Conservation (phyloP, 1,284 basidiomycete species). For the Malassezia equina region DNA sequence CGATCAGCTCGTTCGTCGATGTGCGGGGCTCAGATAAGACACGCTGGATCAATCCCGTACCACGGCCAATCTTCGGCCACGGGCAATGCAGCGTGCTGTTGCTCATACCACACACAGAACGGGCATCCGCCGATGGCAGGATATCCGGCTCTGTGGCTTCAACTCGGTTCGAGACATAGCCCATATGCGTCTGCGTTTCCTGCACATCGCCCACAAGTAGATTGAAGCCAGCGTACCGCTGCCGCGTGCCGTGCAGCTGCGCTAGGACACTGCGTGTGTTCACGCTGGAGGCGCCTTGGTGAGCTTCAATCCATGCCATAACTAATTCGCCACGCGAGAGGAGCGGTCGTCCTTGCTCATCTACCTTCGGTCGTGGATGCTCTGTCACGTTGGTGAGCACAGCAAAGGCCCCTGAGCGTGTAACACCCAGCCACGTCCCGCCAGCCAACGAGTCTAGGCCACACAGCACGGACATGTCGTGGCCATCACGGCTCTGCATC, state of each 20-base stretch:
- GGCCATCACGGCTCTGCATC: not conserved
- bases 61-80: conserved; percentile 11
- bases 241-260: not conserved
- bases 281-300: not conserved
- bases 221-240: conserved; percentile 9
- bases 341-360: not conserved
- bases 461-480: conserved; percentile 3
- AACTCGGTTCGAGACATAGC: conserved; percentile 12
- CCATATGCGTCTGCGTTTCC: not conserved
- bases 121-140: not conserved
- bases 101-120: conserved; percentile 1
- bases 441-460: conserved; percentile 7
- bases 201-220: conserved; percentile 1
- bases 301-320: not conserved
- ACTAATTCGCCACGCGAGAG: conserved; percentile 13
- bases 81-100: conserved; percentile 9
- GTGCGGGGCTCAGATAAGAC: not conserved
- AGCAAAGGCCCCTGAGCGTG: conserved; percentile 2
- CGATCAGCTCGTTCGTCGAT: not conserved
- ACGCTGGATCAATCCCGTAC: not conserved
- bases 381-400: conserved; percentile 13
- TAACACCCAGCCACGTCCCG: conserved; percentile 14
- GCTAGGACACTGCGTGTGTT: not conserved
- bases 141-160: not conserved
- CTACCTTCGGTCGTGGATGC: not conserved